Percentiles rank a stretch among this genome's conserved stretches.
phyloP scores from a whole-genome alignment of 1,284 basidiomycete genomes.

The Puccinia hordei region DNA sequence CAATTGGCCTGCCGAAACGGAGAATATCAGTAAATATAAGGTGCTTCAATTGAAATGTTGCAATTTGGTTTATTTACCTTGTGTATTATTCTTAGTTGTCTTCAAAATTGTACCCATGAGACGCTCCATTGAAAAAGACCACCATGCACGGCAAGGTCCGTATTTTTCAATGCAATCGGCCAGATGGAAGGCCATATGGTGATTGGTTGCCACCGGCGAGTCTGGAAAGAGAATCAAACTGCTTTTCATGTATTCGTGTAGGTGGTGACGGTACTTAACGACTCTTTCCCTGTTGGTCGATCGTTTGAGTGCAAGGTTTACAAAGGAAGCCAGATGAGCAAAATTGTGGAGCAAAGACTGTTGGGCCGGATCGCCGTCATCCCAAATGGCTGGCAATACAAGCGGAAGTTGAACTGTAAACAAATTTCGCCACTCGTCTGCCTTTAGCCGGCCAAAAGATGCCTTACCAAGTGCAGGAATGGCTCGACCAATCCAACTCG shows the following conservation, averaged over 20 bases:
- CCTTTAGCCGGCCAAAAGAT: slow-evolving; percentile 34
- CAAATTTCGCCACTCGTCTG: slow-evolving; percentile 37
- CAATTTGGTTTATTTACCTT: not conserved
- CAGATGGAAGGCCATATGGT: slow-evolving; percentile 36
- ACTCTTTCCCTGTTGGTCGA: not conserved
- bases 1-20: not conserved
- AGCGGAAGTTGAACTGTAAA: slow-evolving; percentile 23
- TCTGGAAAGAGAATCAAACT: slow-evolving; percentile 19
- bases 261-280: slow-evolving; percentile 18
- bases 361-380: not conserved
- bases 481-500: slow-evolving; percentile 25
- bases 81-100: slow-evolving; percentile 7
- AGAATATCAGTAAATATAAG: too few relatives aligned
- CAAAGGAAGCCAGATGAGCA: slow-evolving; percentile 29
- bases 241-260: slow-evolving; percentile 21
- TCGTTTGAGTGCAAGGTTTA: slow-evolving; percentile 18
- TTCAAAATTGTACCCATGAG: slow-evolving; percentile 27
- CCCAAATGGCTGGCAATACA: slow-evolving; percentile 26
- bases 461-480: slow-evolving; percentile 40
- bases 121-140: slow-evolving; percentile 34
- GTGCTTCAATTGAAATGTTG: too few relatives aligned
- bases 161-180: slow-evolving; percentile 27
- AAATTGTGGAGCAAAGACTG: slow-evolving; percentile 35
- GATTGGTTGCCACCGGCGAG: slow-evolving; percentile 8
- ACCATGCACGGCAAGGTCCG: slow-evolving; percentile 27